phyloP scores from a whole-genome alignment of 371 early-diverging fungal genomes.

The Batkoa obscura region DNA sequence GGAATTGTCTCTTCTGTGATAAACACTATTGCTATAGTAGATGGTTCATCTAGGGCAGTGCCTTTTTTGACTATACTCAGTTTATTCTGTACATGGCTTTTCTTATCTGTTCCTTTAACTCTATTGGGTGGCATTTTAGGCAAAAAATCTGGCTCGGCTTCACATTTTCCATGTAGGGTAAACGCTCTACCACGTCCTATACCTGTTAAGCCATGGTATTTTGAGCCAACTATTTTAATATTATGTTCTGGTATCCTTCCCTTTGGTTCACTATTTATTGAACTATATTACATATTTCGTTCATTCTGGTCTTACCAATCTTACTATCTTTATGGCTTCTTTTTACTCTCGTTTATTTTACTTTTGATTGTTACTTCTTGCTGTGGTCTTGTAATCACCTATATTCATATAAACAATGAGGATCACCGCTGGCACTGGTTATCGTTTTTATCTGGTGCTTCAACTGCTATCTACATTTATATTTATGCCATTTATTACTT shows the following conservation, averaged over 20 bases:
- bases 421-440: slow-evolving; percentile 82
- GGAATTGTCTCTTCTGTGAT: slow-evolving; percentile 31
- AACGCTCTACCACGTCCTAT: slow-evolving; percentile 66
- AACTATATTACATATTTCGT: slow-evolving; percentile 68
- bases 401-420: slow-evolving; percentile 60
- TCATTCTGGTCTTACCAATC: slow-evolving; percentile 71
- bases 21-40: slow-evolving; percentile 55
- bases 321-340: slow-evolving; percentile 72
- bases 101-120: slow-evolving; percentile 56
- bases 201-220: slow-evolving; percentile 55
- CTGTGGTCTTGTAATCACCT: slow-evolving; percentile 56
- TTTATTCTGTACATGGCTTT: slow-evolving; percentile 43
- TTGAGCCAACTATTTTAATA: slow-evolving; percentile 38
- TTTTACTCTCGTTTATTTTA: slow-evolving; percentile 50
- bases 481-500: slow-evolving; percentile 63
- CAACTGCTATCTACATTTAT: slow-evolving; percentile 58
- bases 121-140: slow-evolving; percentile 58
- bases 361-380: slow-evolving; percentile 53
- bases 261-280: slow-evolving; percentile 68
- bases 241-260: slow-evolving; percentile 57
- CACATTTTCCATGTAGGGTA: slow-evolving; percentile 60
- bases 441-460: slow-evolving; percentile 56
- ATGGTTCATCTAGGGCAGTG: slow-evolving; percentile 56
- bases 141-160: slow-evolving; percentile 21
- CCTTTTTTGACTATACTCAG: slow-evolving; percentile 52